These are phyloP conservation scores for Selaginella moellendorffii DNA, from an alignment of 75 land plant genomes.

Conservation along the genomic window DNA sequence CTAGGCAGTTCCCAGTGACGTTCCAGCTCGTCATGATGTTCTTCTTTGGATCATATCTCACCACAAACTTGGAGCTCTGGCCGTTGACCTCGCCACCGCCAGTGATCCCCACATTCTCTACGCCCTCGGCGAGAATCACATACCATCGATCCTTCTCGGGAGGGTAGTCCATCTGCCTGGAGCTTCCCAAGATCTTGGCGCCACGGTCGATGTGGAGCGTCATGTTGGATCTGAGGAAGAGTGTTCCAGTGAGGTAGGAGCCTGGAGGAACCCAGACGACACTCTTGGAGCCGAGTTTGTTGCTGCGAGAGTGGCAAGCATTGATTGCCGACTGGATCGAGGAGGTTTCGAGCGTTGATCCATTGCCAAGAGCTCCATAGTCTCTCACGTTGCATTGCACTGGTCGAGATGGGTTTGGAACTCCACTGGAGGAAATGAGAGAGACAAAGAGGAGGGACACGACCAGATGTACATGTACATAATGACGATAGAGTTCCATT, in stretches of 20 bases:
- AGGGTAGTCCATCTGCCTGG: constrained; percentile 45
- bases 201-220: constrained; percentile 32
- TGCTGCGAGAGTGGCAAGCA: constrained; percentile 48
- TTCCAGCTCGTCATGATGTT: constrained; percentile 98
- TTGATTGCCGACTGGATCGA: constrained; percentile 70
- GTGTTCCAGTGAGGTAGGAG: constrained; percentile 58
- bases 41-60: constrained; percentile 37
- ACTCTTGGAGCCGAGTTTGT: constrained; percentile 27
- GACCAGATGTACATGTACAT: too few relatives aligned
- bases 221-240: constrained; percentile 42
- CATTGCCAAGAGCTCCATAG: constrained; percentile 57
- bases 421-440: too few relatives aligned
- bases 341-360: constrained; percentile 46
- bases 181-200: constrained; percentile 49
- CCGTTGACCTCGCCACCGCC: constrained; percentile 52
- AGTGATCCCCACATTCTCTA: constrained; percentile 54
- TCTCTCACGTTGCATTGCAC: constrained; percentile 8
- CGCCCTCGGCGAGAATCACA: constrained; percentile 63
- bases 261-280: constrained; percentile 47
- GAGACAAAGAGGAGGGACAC: too few relatives aligned
- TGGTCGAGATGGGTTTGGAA: too few relatives aligned
- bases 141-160: constrained; percentile 41
- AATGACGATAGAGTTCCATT: too few relatives aligned
- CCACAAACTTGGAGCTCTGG: constrained; percentile 54
- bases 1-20: constrained; percentile 47